Base-by-base conservation (phyloP, 192 early-diverging fungal genomes). In the Coemansia sp. region DNA sequence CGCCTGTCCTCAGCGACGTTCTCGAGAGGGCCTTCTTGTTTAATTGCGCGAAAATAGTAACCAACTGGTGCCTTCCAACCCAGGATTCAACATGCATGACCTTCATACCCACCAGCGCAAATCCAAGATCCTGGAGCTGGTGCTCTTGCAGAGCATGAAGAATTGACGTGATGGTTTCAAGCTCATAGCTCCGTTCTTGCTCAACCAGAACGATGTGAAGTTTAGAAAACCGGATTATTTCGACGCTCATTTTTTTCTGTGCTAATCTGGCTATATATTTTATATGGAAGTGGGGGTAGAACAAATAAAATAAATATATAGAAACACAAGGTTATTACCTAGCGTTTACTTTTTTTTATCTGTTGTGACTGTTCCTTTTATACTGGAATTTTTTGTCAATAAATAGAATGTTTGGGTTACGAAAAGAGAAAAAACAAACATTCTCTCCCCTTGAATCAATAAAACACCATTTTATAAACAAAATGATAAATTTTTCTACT, bases 111-210 rank as follows among this genome's bases (percentile, higher is more conserved):
- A 57, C 43, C 66, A 82, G 8, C 71, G 79, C 62, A 82, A 42
- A 5, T 87, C 87, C 90, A 40, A 84, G 80, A 45, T 84, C 81
- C 65, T 91, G 89, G 12, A 93, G 71, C 42, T 91, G 84, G 13
- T 83, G 68, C 21, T 87, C 81, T 4, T 85, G 65, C 59, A 84
- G 83, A n/a, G 83, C 77, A 19, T 47, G 22, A 2, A 48, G 58
- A 16, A 79, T 62, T 61, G 43, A 51, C 12, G 61, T 68, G 1
- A 69, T 42, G 52, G 70, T 62, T 57, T 71, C 72, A 26, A 63
- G 36, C 55, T 79, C 72, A 26, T 78, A 80, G 19, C 71, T 69
- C 3, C 80, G 81, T 59, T 90, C 89, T n/a, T 69, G 67, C 54
- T 87, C 82, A 16, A 88, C 78, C 13, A 88, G 77, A 26, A 67